Base-by-base conservation (phyloP, 306 rosid species). In the Castanea crenata region DNA sequence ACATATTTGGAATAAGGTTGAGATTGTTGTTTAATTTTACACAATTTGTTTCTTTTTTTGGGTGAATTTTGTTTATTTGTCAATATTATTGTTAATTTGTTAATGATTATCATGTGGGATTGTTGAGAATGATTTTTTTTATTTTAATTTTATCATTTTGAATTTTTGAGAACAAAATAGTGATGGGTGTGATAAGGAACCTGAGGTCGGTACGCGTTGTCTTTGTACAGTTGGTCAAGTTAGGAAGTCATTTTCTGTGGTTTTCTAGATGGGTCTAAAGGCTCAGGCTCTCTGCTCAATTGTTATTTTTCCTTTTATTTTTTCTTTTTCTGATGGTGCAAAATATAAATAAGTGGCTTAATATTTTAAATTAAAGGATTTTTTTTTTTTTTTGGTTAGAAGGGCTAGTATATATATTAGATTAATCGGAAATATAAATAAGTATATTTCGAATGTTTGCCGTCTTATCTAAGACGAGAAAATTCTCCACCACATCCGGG, bases 1-100 rank as follows among this genome's bases (percentile, higher is more conserved):
- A 8, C 71, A 77, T 18, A 75, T 73, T 23, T 63, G 64, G 63
- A 86, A 88, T 88, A 88, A 86, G 76, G 34, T 13, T 32, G 12
- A 25, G 54, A 32, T 62, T 78, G 85, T 86, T 75, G 67, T 80
- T 71, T 84, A 70, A 77, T 35, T 41, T 7, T 56, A 73, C 54
- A 76, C 79, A 67, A 61, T 46, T 73, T 73, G 59, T 76, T 71
- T 21, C 27, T 23, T 67, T 34, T 67, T 8, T 67, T 57, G 7
- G 14, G 61, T 68, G 57, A 35, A 56, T 16, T 80, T 56, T 75
- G 79, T 2, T 13, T 41, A 29, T 77, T 52, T 56, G 34, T 64
- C 20, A 55, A 78, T 55, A 52, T 74, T 75, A 8, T 55, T 34
- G 25, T 11, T 21, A 21, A 3, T 59, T 55, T 34, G 25, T 23